Evolutionary conservation across 2,329 filamentous ascomycete species (phyloP), one percentile per base, ranked within the genome.

Genomic region (Aspergillus awamori): DNA sequence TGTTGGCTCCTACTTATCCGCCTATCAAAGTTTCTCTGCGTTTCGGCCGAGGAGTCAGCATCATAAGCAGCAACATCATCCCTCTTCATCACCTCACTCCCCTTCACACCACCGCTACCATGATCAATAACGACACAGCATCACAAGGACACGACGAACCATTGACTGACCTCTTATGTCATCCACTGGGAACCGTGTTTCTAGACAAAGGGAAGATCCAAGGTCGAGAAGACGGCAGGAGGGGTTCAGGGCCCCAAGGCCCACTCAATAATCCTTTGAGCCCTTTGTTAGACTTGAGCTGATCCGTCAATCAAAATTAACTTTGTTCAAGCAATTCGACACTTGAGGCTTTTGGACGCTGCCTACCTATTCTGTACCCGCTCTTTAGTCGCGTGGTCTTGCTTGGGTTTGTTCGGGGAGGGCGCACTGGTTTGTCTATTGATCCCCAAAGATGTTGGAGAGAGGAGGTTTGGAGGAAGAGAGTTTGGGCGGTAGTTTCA

Each of bases 181-280:
- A 60, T 60, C 47, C 59, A 61, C 15, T 54, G 45, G 52, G 59
- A 53, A 62, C 62, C 62, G 63, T 60, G 63, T 65, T 58, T 55
- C 57, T 49, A 57, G 41, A 56, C 57, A 48, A 52, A 55, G 63
- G 41, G 36, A 52, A 48, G 59, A 62, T 60, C 62, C 62, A 64
- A 62, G 63, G 61, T 43, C 45, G 55, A 49, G 39, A 30, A 26
- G 39, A 63, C 58, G 60, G 58, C 33, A 49, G 54, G 56, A 51
- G 28, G 53, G 47, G 60, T 58, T 57, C 61, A 62, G 53, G 59
- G 61, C 56, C 48, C 41, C 38, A 22, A 58, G 61, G 62, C 59
- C 63, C 63, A 63, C 61, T 63, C 58, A 53, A 54, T 48, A 54
- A 54, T 53, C 54, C 54, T 56, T 52, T 55, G 28, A 45, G 26